A percentile compares a stretch with the other conserved stretches of the same genome.
Conservation (phyloP, 2,329 filamentous ascomycete genomes). For the Fusarium chlamydosporum region DNA sequence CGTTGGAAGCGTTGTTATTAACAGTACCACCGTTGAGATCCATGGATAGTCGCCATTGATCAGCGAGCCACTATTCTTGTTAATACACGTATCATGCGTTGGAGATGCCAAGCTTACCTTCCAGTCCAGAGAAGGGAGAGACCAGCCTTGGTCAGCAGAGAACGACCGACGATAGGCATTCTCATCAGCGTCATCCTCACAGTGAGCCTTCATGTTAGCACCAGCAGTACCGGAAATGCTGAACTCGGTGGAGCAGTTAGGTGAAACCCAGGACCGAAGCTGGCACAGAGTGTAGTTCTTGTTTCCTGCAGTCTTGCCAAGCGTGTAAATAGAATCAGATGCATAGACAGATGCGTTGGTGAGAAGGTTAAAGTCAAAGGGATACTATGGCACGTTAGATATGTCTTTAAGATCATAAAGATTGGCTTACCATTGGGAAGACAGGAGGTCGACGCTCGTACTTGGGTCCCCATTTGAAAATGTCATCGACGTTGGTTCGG, state of each 20-base stretch:
- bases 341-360: conserved; percentile 64
- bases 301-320: conserved; percentile 64
- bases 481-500: conserved; percentile 73
- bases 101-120: conserved; percentile 49
- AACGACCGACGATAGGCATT: conserved; percentile 68
- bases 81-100: conserved; percentile 2
- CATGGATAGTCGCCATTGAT: conserved; percentile 68
- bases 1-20: conserved; percentile 70
- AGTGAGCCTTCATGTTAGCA: conserved; percentile 71
- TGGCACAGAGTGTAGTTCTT: conserved; percentile 76
- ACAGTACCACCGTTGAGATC: conserved; percentile 69
- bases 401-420: not conserved
- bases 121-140: conserved; percentile 64
- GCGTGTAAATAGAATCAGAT: conserved; percentile 73
- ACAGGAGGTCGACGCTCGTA: conserved; percentile 67
- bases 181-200: conserved; percentile 67
- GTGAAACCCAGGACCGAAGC: conserved; percentile 73
- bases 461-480: conserved; percentile 76
- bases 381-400: conserved; percentile 59
- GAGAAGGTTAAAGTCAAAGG: conserved; percentile 75
- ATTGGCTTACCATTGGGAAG: conserved; percentile 61
- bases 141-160: conserved; percentile 50
- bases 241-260: conserved; percentile 76
- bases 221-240: conserved; percentile 69
- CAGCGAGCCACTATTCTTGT: conserved; percentile 60